Conservation (phyloP, 2,329 filamentous ascomycete species). For the Fusarium dlaminii region DNA sequence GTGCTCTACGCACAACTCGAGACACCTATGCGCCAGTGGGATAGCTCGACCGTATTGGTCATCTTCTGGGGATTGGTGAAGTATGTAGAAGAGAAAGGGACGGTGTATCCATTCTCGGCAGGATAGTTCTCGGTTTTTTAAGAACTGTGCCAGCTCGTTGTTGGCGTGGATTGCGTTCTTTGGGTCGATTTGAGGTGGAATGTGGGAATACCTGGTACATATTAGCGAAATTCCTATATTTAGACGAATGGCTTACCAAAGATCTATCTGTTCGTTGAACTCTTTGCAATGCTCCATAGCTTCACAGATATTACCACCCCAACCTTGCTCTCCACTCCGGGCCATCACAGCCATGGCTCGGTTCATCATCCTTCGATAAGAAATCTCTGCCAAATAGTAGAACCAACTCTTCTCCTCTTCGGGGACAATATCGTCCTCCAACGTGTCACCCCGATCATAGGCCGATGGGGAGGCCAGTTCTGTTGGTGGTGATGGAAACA, state of each 20-base stretch:
- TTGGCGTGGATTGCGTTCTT: neutral
- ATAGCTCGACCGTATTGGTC: neutral
- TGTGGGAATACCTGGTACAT: neutral
- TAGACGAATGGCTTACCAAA: neutral
- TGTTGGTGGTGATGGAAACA: neutral
- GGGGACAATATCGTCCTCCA: neutral
- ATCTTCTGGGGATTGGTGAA: neutral
- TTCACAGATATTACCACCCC: neutral
- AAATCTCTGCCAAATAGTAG: neutral
- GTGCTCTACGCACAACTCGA: neutral
- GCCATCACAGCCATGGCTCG: neutral
- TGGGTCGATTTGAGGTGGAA: neutral
- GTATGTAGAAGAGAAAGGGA: neutral
- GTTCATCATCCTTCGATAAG: neutral
- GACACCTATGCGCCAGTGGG: neutral
- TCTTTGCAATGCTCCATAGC: neutral
- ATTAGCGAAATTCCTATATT: neutral
- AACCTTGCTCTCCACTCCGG: neutral
- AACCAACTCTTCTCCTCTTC: constrained; percentile 1
- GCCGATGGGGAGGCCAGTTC: neutral
- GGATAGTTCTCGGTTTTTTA: neutral
- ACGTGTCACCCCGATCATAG: neutral
- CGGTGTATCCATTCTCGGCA: neutral
- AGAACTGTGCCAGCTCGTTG: neutral
- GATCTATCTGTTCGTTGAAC: neutral